These are phyloP conservation scores for Clavulina sp. DNA, from an alignment of 768 basidiomycete species.

Conservation along the genomic window DNA sequence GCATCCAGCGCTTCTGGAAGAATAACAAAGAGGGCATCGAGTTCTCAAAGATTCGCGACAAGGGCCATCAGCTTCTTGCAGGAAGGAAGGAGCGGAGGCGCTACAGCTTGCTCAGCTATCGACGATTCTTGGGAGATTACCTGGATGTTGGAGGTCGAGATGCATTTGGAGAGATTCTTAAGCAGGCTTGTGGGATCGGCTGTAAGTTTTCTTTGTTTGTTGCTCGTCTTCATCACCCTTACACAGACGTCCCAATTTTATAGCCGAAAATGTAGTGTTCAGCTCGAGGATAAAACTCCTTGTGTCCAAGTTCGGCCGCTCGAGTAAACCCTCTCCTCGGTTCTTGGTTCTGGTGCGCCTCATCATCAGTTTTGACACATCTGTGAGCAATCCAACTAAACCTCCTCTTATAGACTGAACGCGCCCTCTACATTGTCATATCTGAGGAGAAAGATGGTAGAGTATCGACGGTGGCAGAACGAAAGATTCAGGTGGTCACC, in stretches of 20 bases:
- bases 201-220: slow-evolving; percentile 28
- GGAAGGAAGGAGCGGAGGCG: slow-evolving; percentile 85
- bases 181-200: slow-evolving; percentile 51
- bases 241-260: neutral
- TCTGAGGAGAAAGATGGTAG: slow-evolving; percentile 44
- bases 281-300: slow-evolving; percentile 67
- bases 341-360: slow-evolving; percentile 69
- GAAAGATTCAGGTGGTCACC: slow-evolving; percentile 77
- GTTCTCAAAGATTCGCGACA: slow-evolving; percentile 81
- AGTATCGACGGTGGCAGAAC: slow-evolving; percentile 43
- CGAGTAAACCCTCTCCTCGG: slow-evolving; percentile 82
- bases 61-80: slow-evolving; percentile 83
- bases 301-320: slow-evolving; percentile 68
- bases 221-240: neutral
- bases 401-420: slow-evolving; percentile 41
- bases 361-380: neutral
- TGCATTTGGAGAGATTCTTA: slow-evolving; percentile 58
- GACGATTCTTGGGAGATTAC: slow-evolving; percentile 93
- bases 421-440: slow-evolving; percentile 66
- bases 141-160: slow-evolving; percentile 68
- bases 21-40: slow-evolving; percentile 89
- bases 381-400: slow-evolving; percentile 4
- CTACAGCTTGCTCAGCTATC: slow-evolving; percentile 84
- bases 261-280: slow-evolving; percentile 67
- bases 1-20: slow-evolving; percentile 97